A percentile compares a stretch with the other conserved stretches of the same genome.
Conservation (phyloP, 176 grass and related monocot species). For the Tillandsia fasciculata region DNA sequence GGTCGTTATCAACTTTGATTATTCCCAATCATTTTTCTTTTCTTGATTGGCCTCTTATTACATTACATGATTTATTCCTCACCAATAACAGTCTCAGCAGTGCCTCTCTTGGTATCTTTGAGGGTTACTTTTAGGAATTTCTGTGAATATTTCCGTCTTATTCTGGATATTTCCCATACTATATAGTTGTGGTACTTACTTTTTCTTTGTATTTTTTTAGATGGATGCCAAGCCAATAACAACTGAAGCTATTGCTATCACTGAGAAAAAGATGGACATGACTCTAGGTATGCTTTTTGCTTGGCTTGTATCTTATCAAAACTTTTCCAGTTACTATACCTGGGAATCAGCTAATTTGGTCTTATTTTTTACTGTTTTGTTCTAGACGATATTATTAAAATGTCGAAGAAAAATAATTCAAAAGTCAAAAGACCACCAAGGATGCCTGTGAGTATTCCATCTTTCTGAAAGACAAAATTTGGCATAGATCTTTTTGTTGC, state of each 20-base stretch:
- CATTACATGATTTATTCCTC: too few species aligned
- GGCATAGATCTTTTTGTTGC: not conserved
- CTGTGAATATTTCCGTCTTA: not conserved
- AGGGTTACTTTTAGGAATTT: not conserved
- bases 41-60: too few species aligned
- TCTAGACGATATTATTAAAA: conserved; percentile 93
- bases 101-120: not conserved
- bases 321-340: not conserved
- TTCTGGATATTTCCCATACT: not conserved
- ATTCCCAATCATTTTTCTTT: too few species aligned
- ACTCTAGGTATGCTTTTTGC: conserved; percentile 48
- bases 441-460: conserved; percentile 43
- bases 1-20: too few species aligned
- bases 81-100: not conserved
- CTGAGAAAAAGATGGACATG: conserved; percentile 99
- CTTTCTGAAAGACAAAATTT: conserved; percentile 6
- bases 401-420: conserved; percentile 84
- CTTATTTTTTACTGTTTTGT: not conserved
- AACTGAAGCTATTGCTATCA: conserved; percentile 67
- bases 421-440: conserved; percentile 51
- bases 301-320: not conserved
- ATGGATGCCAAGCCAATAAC: conserved; percentile 62
- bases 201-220: conserved; percentile 8
- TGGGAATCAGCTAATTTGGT: too few species aligned
- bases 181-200: not conserved